Evolutionary conservation across 208 protist genomes (phyloP).

Genomic region (Angomonas ambiguus): DNA sequence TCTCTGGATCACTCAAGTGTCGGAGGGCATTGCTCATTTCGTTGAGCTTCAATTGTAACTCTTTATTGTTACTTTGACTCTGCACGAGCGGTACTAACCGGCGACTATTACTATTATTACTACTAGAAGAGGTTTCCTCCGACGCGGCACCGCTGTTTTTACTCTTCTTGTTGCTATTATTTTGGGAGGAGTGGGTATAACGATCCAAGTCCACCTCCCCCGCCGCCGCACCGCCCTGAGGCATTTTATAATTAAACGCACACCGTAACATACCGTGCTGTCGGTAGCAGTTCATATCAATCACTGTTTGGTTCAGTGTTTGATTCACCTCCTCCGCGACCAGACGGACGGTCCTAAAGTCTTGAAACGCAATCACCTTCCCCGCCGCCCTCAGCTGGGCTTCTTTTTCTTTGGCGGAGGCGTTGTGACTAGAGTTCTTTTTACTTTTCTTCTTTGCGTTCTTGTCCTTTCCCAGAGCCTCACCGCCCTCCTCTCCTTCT

Average conservation of each 20-base stretch:
- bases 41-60: constrained; percentile 43
- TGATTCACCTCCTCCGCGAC: constrained; percentile 77
- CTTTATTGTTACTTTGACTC: constrained; percentile 22
- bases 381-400: too few species aligned
- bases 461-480: neutral
- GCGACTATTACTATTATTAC: constrained; percentile 2
- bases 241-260: constrained; percentile 63
- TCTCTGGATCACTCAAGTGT: constrained; percentile 59
- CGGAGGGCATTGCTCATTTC: constrained; percentile 47
- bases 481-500: neutral
- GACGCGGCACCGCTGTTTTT: neutral
- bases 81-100: neutral
- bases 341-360: constrained; percentile 72
- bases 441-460: neutral
- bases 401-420: constrained; percentile 1
- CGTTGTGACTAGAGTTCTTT: neutral
- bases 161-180: too few species aligned
- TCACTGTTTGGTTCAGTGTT: constrained; percentile 46
- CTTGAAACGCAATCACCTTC: constrained; percentile 73
- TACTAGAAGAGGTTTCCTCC: neutral
- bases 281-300: constrained; percentile 74
- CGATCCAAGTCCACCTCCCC: neutral
- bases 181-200: neutral
- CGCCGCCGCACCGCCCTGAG: neutral
- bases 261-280: constrained; percentile 75